A percentile compares a stretch with the other conserved stretches of the same genome.
Conservation (phyloP, 495 filamentous ascomycete genomes). For the Friedmanniomyces simplex region DNA sequence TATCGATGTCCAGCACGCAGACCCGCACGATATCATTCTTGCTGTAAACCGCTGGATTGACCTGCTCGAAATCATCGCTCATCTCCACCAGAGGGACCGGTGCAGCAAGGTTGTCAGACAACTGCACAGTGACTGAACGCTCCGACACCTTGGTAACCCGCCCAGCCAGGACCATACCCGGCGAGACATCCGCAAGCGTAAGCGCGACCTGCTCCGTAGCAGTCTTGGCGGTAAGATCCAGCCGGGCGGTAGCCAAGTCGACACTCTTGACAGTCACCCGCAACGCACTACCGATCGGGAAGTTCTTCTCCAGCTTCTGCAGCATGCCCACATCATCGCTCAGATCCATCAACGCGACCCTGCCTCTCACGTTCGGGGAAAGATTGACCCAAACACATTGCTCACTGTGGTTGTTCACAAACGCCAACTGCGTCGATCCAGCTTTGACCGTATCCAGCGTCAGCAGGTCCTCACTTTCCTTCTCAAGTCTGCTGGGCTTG, state of each 20-base stretch:
- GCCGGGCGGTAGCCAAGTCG: conserved; percentile 58
- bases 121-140: conserved; percentile 68
- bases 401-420: conserved; percentile 75
- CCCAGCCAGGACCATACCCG: conserved; percentile 69
- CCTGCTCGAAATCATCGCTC: conserved; percentile 70
- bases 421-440: conserved; percentile 63
- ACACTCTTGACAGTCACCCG: conserved; percentile 65
- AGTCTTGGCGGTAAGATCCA: conserved; percentile 69
- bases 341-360: conserved; percentile 69
- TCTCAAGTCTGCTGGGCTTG: conserved; percentile 55
- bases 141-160: conserved; percentile 82
- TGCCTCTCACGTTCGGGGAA: conserved; percentile 79
- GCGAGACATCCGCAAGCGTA: conserved; percentile 55
- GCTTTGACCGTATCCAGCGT: conserved; percentile 62
- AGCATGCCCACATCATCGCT: conserved; percentile 73
- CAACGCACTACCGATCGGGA: conserved; percentile 78
- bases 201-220: conserved; percentile 36
- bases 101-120: conserved; percentile 64
- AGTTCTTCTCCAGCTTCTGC: conserved; percentile 65
- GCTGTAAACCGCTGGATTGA: conserved; percentile 53
- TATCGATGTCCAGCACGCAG: conserved; percentile 69
- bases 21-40: conserved; percentile 82
- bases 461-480: conserved; percentile 46
- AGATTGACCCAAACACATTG: conserved; percentile 80
- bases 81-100: conserved; percentile 68